These are phyloP conservation scores for Chaetomium strumarium DNA, from an alignment of 2,329 filamentous ascomycete genomes.

Conservation along the genomic window DNA sequence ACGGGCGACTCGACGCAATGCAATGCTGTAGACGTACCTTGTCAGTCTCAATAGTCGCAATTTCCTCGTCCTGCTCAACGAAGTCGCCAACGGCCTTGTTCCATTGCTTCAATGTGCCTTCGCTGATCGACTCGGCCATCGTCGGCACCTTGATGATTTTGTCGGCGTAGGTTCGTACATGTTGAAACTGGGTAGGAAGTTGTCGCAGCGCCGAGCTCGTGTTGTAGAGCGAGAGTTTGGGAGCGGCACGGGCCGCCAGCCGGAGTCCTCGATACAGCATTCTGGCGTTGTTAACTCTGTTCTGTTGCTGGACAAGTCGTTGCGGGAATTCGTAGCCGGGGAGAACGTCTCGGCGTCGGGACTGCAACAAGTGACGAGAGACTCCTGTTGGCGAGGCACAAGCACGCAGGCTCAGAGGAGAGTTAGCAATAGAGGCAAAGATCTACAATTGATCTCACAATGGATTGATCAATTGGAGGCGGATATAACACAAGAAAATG, in stretches of 20 bases:
- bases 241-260: constrained; percentile 23
- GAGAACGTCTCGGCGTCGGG: constrained; percentile 7
- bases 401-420: neutral
- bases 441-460: neutral
- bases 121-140: constrained; percentile 98
- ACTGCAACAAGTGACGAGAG: constrained; percentile 5
- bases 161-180: constrained; percentile 65
- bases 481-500: neutral
- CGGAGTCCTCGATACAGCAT: constrained; percentile 25
- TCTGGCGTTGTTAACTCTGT: constrained; percentile 5
- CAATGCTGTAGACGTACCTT: constrained; percentile 57
- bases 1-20: neutral
- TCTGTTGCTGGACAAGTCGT: neutral
- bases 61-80: constrained; percentile 93
- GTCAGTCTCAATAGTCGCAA: constrained; percentile 98
- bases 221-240: constrained; percentile 21
- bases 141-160: constrained; percentile 87
- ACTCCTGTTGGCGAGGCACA: neutral
- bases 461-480: constrained; percentile 1
- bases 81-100: constrained; percentile 87
- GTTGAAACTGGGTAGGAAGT: constrained; percentile 48
- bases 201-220: constrained; percentile 22
- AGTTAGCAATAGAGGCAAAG: neutral
- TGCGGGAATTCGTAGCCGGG: constrained; percentile 17
- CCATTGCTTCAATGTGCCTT: constrained; percentile 95